Evolutionary conservation across 73 alveolate genomes (phyloP).

Genomic region (Uronychia setigera): DNA sequence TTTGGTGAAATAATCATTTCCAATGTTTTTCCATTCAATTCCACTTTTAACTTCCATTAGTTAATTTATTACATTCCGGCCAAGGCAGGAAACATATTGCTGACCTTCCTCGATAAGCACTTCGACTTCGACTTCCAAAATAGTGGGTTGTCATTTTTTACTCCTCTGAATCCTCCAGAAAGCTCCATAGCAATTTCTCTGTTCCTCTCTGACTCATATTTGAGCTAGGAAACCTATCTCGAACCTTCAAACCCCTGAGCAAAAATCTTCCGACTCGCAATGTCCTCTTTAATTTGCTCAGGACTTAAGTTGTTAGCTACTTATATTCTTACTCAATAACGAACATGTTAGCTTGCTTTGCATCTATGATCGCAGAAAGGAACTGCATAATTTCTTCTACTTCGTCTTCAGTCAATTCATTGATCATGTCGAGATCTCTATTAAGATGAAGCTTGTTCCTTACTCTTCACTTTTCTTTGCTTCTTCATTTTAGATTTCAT

Average conservation of each 20-base stretch:
- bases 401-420: not conserved
- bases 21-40: slow-evolving; percentile 38
- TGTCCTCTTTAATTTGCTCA: not conserved
- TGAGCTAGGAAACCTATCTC: not conserved
- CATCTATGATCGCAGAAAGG: not conserved
- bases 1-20: slow-evolving; percentile 27
- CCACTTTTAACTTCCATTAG: slow-evolving; percentile 11
- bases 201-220: not conserved
- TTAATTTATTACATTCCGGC: not conserved
- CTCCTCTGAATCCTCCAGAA: not conserved
- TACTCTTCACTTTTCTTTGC: not conserved
- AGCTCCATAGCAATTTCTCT: not conserved
- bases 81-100: not conserved
- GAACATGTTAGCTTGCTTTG: not conserved
- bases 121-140: not conserved
- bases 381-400: not conserved
- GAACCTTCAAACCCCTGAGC: not conserved
- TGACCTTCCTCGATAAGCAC: not conserved
- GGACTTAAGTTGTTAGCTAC: not conserved
- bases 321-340: not conserved
- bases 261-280: not conserved
- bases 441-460: too few species aligned
- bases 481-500: not conserved
- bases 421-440: not conserved
- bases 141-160: not conserved